A percentile compares a stretch with the other conserved stretches of the same genome.
Evolutionary conservation across 768 basidiomycete genomes (phyloP).

Genomic region (Trametes villosa): DNA sequence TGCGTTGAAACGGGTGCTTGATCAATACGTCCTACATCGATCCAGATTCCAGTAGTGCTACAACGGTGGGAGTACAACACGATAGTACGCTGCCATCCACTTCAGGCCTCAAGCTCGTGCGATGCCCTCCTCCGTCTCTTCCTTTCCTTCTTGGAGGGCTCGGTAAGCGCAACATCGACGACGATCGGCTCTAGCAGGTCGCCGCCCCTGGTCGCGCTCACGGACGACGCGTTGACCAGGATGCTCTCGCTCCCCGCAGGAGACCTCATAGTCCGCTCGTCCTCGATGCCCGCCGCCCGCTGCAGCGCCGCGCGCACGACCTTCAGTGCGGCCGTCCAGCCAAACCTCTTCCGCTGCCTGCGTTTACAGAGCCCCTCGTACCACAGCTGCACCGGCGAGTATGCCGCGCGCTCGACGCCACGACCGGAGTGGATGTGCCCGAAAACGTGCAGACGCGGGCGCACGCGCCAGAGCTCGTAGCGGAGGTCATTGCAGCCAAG

Average conservation of each 20-base stretch:
- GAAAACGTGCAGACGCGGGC: conserved; percentile 46
- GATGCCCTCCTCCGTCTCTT: no score
- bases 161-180: not conserved
- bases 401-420: conserved; percentile 36
- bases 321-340: not conserved
- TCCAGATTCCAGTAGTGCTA: no score
- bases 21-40: no score
- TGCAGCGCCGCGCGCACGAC: not conserved
- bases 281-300: no score
- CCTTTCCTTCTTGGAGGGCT: not conserved
- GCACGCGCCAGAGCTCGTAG: conserved; percentile 34
- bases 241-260: not conserved
- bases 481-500: conserved; percentile 56
- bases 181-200: not conserved
- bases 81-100: no score
- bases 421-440: conserved; percentile 74
- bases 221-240: not conserved
- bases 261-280: not conserved
- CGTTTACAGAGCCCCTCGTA: not conserved
- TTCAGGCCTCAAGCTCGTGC: no score
- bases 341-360: no score
- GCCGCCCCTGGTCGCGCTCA: not conserved
- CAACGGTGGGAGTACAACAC: no score
- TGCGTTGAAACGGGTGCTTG: no score
- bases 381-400: not conserved